Evolutionary conservation across 495 filamentous ascomycete species (phyloP), one percentile per base, ranked within the genome.

Genomic region (Tuber borchii): DNA sequence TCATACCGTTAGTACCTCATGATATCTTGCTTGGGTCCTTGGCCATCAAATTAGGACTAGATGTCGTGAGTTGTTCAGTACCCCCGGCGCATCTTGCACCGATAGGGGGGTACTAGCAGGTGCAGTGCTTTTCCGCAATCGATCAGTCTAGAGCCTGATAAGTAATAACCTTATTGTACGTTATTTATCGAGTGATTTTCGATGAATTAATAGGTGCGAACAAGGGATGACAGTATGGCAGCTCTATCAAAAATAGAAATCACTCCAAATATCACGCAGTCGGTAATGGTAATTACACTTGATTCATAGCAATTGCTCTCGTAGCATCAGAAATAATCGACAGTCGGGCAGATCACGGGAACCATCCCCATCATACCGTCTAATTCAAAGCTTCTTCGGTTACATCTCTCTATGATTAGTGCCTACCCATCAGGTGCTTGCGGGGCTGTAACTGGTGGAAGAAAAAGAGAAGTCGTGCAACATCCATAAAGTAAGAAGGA

Each of bases 401-500:
- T 65, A 31, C 56, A 65, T 65, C 31, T 34, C 56, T 65, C 56
- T 65, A 65, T 65, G 56, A 65, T 34, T 65, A 65, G 56, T 65
- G 56, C 56, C 56, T 65, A 65, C 31, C 56, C 56, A 65, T 65
- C 14, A 34, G 31, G 56, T 65, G 56, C 31, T 65, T 26, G 56
- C 26, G 26, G 56, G 26, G 26, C 56, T 65, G 26, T 65, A 65
- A 65, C 56, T 26, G 26, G 56, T 34, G 56, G 56, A 65, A 65
- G 56, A 19, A 65, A 65, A 69, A 79, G 70, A 79, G 70, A 75
- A 71, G 73, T 79, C 77, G 75, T 79, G 73, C 44, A 79, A 68
- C 71, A 31, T 65, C 56, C 76, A 79, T 69, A 78, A 65, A 65
- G 76, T 71, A 78, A 75, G 78, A 76, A 76, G 69, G 56, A 79